phyloP scores from a whole-genome alignment of 2,329 filamentous ascomycete species.

The Dryadomyces quercivorus region DNA sequence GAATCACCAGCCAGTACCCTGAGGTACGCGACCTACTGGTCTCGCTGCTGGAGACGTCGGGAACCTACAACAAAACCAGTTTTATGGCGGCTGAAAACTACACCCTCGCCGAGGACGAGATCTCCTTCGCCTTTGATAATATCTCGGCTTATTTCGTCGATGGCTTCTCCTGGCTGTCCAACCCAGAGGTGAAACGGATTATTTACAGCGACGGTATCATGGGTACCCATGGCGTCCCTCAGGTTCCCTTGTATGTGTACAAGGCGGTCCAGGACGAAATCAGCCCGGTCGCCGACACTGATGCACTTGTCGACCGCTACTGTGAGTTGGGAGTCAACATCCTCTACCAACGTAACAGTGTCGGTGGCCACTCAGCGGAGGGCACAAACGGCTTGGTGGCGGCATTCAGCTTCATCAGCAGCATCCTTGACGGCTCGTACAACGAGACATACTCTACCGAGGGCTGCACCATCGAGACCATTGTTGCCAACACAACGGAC shows the following conservation, averaged over 20 bases:
- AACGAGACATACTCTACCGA: too few relatives aligned
- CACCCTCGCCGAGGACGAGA: constrained; percentile 15
- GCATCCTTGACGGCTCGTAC: too few relatives aligned
- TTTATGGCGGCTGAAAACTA: constrained; percentile 16
- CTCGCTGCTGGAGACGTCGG: constrained; percentile 14
- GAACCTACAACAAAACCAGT: constrained; percentile 19
- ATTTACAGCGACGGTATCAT: constrained; percentile 18
- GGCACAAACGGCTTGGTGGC: too few relatives aligned
- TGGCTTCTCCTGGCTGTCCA: constrained; percentile 26
- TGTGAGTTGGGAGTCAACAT: too few relatives aligned
- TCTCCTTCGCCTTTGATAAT: constrained; percentile 13
- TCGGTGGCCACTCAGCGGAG: too few relatives aligned
- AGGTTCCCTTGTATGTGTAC: constrained; percentile 32
- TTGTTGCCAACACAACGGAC: too few relatives aligned
- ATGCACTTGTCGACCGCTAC: too few relatives aligned
- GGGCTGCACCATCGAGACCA: too few relatives aligned
- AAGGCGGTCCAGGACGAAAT: constrained; percentile 19
- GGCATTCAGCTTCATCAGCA: too few relatives aligned
- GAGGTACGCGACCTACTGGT: constrained; percentile 16
- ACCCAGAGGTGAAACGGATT: constrained; percentile 15
- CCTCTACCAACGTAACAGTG: too few relatives aligned
- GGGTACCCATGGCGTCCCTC: constrained; percentile 25
- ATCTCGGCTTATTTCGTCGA: constrained; percentile 24
- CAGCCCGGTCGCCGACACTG: too few relatives aligned
- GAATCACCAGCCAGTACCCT: constrained; percentile 21